A percentile compares a stretch with the other conserved stretches of the same genome.
Evolutionary conservation across 768 basidiomycete genomes (phyloP).

Genomic region (Tulasnella sp.): DNA sequence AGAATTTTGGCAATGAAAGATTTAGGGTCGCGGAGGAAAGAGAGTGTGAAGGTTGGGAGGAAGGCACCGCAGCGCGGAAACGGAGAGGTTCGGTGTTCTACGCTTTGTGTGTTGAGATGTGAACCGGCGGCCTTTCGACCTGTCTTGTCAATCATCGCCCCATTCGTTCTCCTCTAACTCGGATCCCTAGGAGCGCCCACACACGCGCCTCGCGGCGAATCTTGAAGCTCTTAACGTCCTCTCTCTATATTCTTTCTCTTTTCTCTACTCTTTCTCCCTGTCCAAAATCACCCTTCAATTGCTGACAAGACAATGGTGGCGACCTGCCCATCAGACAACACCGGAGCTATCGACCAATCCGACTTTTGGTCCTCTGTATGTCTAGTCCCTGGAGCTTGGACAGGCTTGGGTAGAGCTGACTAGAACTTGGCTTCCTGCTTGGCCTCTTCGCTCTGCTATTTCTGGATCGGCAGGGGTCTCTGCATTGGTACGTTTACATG

Average conservation of each 20-base stretch:
- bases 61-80: background rate
- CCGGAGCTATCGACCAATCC: constrained; percentile 51
- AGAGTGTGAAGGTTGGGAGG: background rate
- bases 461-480: background rate
- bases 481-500: constrained; percentile 15
- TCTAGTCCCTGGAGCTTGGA: constrained; percentile 28
- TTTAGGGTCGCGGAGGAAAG: background rate
- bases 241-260: background rate
- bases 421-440: background rate
- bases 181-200: background rate
- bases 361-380: constrained; percentile 61
- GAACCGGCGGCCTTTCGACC: background rate
- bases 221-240: background rate
- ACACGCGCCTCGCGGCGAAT: background rate
- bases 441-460: background rate
- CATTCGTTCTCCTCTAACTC: background rate
- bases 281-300: background rate
- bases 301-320: background rate
- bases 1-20: background rate
- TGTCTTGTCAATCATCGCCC: background rate
- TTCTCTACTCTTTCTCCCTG: background rate
- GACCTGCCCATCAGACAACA: constrained; percentile 40
- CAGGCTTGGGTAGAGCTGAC: background rate
- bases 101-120: background rate
- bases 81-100: background rate